These are phyloP conservation scores for Nicotiana tomentosiformis DNA, from an alignment of 257 asterid genomes.

Conservation along the genomic window DNA sequence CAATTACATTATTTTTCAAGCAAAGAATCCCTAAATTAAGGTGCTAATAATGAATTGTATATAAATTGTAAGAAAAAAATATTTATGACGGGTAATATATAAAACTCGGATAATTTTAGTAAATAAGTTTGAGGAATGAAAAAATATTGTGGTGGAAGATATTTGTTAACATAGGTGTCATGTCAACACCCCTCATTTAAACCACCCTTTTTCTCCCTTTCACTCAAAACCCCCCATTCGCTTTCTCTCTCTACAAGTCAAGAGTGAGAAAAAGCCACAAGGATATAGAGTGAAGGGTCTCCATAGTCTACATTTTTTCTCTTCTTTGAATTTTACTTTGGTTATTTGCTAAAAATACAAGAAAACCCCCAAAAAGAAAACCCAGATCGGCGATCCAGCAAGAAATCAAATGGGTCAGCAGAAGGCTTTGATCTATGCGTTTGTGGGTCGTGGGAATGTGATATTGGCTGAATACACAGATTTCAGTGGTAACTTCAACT, in stretches of 20 bases:
- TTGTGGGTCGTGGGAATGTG: conserved; percentile 60
- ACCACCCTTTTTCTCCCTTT: not conserved
- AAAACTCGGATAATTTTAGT: too few relatives aligned
- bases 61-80: too few relatives aligned
- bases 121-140: too few relatives aligned
- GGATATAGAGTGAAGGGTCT: not conserved
- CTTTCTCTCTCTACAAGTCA: conserved; percentile 1
- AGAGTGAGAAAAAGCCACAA: not conserved
- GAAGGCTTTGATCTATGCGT: conserved; percentile 58
- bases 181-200: not conserved
- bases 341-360: conserved; percentile 7
- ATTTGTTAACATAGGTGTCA: too few relatives aligned
- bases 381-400: not conserved
- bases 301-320: not conserved
- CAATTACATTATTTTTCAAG: too few relatives aligned
- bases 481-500: conserved; percentile 67
- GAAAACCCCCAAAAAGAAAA: not conserved
- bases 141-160: too few relatives aligned
- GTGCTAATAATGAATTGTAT: too few relatives aligned
- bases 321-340: not conserved
- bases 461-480: conserved; percentile 55
- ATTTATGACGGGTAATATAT: too few relatives aligned
- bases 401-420: conserved; percentile 37
- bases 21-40: too few relatives aligned
- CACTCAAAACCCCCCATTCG: not conserved